phyloP scores from a whole-genome alignment of 345 rosid species.

The Corymbia maculata region DNA sequence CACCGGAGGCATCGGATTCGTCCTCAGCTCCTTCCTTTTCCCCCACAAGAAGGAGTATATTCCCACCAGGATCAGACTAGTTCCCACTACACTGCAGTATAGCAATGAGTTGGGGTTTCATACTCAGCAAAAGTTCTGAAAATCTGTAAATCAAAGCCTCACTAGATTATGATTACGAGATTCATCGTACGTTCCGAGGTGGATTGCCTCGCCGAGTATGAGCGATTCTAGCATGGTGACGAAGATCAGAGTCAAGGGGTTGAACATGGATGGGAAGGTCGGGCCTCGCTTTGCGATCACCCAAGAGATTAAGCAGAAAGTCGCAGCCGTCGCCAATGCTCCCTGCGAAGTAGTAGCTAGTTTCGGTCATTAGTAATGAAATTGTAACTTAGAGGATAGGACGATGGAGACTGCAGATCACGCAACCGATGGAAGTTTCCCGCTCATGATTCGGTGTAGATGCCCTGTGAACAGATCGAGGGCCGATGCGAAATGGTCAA shows the following conservation, averaged over 20 bases:
- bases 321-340: slow-evolving; percentile 24
- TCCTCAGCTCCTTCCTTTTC: slow-evolving; percentile 8
- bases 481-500: not conserved
- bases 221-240: slow-evolving; percentile 21
- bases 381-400: not conserved
- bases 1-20: not conserved
- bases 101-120: not conserved
- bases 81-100: slow-evolving; percentile 13
- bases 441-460: not conserved
- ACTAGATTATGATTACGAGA: not conserved
- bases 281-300: slow-evolving; percentile 25
- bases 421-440: not conserved
- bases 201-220: slow-evolving; percentile 15
- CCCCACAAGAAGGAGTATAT: slow-evolving; percentile 32
- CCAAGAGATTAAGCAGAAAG: slow-evolving; percentile 19
- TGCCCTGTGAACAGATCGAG: not conserved
- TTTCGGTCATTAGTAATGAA: not conserved
- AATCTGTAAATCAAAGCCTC: not conserved
- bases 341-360: slow-evolving; percentile 3
- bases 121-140: not conserved
- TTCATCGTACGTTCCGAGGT: slow-evolving; percentile 16
- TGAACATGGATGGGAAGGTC: slow-evolving; percentile 42
- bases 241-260: slow-evolving; percentile 27
- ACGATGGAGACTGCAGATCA: not conserved
- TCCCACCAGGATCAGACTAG: slow-evolving; percentile 19